Base-by-base conservation (phyloP, 495 filamentous ascomycete species). In the Sporormia fimetaria region DNA sequence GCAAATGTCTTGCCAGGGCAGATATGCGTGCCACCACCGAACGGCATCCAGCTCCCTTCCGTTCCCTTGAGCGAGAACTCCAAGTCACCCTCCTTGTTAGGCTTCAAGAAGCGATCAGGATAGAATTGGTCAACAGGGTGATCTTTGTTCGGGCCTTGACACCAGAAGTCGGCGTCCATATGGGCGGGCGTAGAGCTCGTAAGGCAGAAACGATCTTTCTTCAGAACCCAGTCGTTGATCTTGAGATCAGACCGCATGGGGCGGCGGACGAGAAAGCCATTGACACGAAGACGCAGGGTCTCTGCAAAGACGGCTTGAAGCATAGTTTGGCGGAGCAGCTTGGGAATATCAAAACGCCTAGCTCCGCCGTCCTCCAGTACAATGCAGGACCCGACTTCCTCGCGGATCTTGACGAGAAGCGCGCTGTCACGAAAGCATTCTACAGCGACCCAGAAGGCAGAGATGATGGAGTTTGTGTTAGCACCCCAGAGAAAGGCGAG, bases 11-110 rank as follows among this genome's bases (percentile, higher is more conserved):
- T 41, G 1, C 58, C 57, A n/a, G 58, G 60, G 40, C 57, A 63
- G 12, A 48, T 33, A 11, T 48, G 46, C 11, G 51, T 47, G 6
- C 57, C 59, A 30, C 57, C 58, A 3, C 60, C 57, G 32, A 53
- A 60, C 6, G 59, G 60, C 4, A 63, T 62, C 59, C 59, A 63
- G 16, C 52, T 54, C 12, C 57, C 53, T 46, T 57, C 49, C 10
- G 56, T 33, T 11, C 46, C 56, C 23, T 57, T 59, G 8, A 49
- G 46, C 16, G 58, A 58, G 35, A 59, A 59, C 12, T 3, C 15
- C 2, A 16, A 26, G 42, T 38, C 47, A 47, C 22, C 42, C 24
- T 2, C 27, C 20, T 34, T 29, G 14, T 48, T 35, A 25, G 53
- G 40, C 24, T 41, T 48, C 26, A 61, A 44, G 39, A 60, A 60